A percentile compares a stretch with the other conserved stretches of the same genome.
Evolutionary conservation across 139 green algal genomes (phyloP).

Genomic region (Mesostigma viride): DNA sequence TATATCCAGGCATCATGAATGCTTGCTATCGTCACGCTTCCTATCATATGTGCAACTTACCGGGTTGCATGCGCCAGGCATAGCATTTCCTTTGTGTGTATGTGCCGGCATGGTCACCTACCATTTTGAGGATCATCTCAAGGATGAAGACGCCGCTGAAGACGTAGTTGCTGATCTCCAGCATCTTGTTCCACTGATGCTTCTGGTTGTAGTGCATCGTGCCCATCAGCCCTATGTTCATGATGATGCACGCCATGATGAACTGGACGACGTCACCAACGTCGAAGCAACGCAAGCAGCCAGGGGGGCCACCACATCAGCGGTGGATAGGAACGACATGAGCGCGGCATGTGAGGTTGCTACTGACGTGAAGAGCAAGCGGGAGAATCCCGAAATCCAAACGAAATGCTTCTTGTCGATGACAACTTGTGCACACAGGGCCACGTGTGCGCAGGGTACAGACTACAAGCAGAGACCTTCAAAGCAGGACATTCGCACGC

Average conservation of each 20-base stretch:
- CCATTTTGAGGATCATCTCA: conserved; percentile 35
- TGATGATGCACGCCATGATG: neutral
- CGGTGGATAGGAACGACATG: too few relatives aligned
- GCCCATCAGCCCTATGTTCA: neutral
- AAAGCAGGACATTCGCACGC: too few relatives aligned
- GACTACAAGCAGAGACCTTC: too few relatives aligned
- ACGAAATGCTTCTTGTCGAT: too few relatives aligned
- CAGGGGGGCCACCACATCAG: conserved; percentile 41
- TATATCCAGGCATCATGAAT: too few relatives aligned
- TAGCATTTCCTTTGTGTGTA: conserved; percentile 67
- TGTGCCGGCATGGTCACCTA: conserved; percentile 15
- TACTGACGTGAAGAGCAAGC: too few relatives aligned
- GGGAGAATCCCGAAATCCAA: too few relatives aligned
- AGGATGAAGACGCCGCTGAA: conserved; percentile 37
- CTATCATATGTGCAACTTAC: too few relatives aligned
- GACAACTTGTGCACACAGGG: too few relatives aligned
- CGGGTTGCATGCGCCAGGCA: conserved; percentile 48
- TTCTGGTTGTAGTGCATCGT: conserved; percentile 54
- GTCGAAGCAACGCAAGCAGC: conserved; percentile 1
- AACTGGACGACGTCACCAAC: conserved; percentile 3
- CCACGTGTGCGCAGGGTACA: too few relatives aligned
- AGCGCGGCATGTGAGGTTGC: too few relatives aligned
- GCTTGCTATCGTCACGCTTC: too few relatives aligned
- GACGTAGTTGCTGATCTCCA: conserved; percentile 24
- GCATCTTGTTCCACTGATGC: conserved; percentile 4